These are phyloP conservation scores for Jackrogersella minutella DNA, from an alignment of 495 filamentous ascomycete genomes.

Conservation along the genomic window DNA sequence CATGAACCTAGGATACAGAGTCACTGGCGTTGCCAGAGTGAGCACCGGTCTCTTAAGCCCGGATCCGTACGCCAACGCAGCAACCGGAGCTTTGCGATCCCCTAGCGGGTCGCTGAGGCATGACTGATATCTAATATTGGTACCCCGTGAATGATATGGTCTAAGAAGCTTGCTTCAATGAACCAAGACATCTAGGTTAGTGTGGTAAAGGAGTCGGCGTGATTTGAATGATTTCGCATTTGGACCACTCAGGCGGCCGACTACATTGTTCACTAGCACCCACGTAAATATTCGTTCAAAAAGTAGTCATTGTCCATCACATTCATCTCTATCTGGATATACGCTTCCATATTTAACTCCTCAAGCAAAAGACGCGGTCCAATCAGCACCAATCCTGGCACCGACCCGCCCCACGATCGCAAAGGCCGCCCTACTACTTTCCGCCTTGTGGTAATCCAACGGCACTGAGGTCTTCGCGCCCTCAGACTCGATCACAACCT, in stretches of 20 bases:
- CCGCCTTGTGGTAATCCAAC: conserved; percentile 68
- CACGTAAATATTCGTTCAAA: neutral
- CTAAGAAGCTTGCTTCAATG: too few species aligned
- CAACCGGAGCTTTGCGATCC: neutral
- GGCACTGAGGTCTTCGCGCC: conserved; percentile 66
- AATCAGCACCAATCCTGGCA: conserved; percentile 78
- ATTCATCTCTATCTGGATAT: conserved; percentile 20
- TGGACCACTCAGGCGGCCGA: too few species aligned
- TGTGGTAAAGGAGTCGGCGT: too few species aligned
- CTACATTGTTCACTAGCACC: neutral
- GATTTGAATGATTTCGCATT: neutral
- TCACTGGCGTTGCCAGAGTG: neutral
- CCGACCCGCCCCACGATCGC: conserved; percentile 82
- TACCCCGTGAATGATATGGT: too few species aligned
- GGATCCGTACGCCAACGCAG: neutral
- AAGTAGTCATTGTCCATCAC: conserved; percentile 4
- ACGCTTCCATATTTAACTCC: neutral
- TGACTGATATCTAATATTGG: neutral
- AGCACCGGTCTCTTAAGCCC: neutral
- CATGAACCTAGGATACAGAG: neutral
- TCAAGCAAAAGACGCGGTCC: conserved; percentile 70
- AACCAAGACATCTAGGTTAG: too few species aligned
- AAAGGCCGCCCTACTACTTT: conserved; percentile 72
- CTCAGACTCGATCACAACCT: conserved; percentile 73
- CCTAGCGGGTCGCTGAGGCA: neutral